Evolutionary conservation across 257 asterid species (phyloP), one percentile per base, ranked within the genome.

Genomic region (Cinchona pubescens): DNA sequence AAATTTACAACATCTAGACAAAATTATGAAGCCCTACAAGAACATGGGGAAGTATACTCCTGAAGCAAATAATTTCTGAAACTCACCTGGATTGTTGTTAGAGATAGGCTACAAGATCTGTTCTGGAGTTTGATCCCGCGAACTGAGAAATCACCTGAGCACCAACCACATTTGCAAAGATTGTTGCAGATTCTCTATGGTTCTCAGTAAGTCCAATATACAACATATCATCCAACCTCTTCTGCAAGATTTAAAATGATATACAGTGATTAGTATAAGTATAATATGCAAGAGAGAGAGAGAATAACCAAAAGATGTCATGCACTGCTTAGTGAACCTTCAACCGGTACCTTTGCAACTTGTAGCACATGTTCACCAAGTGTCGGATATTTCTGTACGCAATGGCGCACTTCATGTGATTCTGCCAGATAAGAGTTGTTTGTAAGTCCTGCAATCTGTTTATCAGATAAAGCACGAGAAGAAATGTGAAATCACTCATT

Each of bases 141-240:
- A 87, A 87, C 81, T 88, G 90, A 72, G 98, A 87, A 79, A 94
- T 88, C 72, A 89, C 99, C 87, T 94, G 97, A 49, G 96, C 82
- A 85, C 96, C 99, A 45, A 94, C 98, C 58, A 92, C 89, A 79
- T 94, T 87, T 63, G 97, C 99, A 79, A 94, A 94, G 85, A 92
- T 80, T 65, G 89, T 77, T 71, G 99, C 97, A 15, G 99, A 94
- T 85, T 92, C 98, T 87, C 76, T 88, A 82, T 94, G 99, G 79
- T 90, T 88, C 78, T 94, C 98, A 34, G 99, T 94, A 62, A 94
- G 88, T 80, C 99, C 99, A 77, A 94, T 86, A 81, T 90, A 94
- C 85, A 94, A 87, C 99, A 94, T 94, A 67, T 76, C 75, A 58
- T 92, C 93, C 87, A 94, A 83, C 87, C 95, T 87, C 87, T 80